Evolutionary conservation across 352 stramenopile species (phyloP), one percentile per base, ranked within the genome.

Genomic region (Pythium plurisporium): DNA sequence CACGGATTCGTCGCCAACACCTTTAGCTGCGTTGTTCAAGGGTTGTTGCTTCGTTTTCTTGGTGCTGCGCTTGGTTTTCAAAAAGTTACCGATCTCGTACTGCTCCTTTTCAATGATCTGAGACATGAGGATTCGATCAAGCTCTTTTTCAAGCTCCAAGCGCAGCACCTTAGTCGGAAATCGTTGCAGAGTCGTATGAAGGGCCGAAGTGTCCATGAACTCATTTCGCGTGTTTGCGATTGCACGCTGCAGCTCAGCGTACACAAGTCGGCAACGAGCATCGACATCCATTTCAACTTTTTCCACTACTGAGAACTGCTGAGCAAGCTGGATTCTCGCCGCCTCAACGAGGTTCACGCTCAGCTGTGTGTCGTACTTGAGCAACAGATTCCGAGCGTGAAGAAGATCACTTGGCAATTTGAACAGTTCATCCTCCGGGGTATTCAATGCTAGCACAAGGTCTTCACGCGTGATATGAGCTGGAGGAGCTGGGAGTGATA

Each of bases 161-260:
- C 88, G 70, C 5, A 98, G 64, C 15, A 96, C 86, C 48, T 85
- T 89, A 1, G 90, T 96, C 2, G 87, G 83, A 55, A 97, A 98
- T 7, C 86, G 80, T 73, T 98, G 93, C 15, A 87, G 55, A 19
- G 86, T 89, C 47, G 79, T 88, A 62, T 98, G 91, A 1, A 98
- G 69, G 15, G 95, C 79, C 19, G 67, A 69, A 25, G 87, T 96
- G 53, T 97, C 87, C 75, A 98, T 97, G 40, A 82, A 95, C 44
- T 90, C 76, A 53, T 94, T 94, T 10, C 72, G 67, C 17, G 74
- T 86, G 55, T 90, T 96, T 2, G 73, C 74, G 23, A 93, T 85
- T 19, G 88, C 91, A 14, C 89, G 75, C 51, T 98, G 88, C 10
- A 98, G 80, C 48, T 98, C 92, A 9, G 79, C 69, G 38, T 96